A percentile compares a stretch with the other conserved stretches of the same genome.
Evolutionary conservation across 371 early-diverging fungal genomes (phyloP).

Genomic region (Mortierella sp.): DNA sequence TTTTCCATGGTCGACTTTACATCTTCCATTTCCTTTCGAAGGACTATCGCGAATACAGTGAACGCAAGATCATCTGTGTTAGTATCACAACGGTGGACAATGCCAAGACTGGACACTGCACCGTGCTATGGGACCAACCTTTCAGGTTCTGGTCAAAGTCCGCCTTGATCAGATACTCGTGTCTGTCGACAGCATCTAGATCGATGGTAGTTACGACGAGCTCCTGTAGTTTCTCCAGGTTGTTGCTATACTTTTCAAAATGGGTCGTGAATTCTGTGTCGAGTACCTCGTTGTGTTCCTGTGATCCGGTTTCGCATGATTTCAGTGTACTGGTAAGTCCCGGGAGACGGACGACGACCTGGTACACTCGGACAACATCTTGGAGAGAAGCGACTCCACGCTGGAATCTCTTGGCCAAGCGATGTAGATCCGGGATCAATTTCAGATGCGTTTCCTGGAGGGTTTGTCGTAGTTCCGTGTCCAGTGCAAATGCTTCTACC

Average conservation of each 20-base stretch:
- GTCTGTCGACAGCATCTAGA: slow-evolving; percentile 84
- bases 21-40: slow-evolving; percentile 69
- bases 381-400: slow-evolving; percentile 84
- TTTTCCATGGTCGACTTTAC: slow-evolving; percentile 65
- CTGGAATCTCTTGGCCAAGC: slow-evolving; percentile 86
- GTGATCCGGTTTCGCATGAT: slow-evolving; percentile 54
- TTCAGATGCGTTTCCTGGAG: slow-evolving; percentile 83
- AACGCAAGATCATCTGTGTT: neutral
- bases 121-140: slow-evolving; percentile 53
- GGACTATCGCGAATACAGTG: slow-evolving; percentile 55
- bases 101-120: neutral
- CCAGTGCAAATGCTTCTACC: slow-evolving; percentile 79
- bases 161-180: slow-evolving; percentile 91
- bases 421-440: slow-evolving; percentile 86
- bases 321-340: slow-evolving; percentile 68
- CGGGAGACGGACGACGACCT: slow-evolving; percentile 84
- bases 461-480: slow-evolving; percentile 75
- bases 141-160: slow-evolving; percentile 83
- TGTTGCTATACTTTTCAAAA: slow-evolving; percentile 58
- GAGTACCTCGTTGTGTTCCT: slow-evolving; percentile 58
- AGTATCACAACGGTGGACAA: neutral
- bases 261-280: slow-evolving; percentile 56
- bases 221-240: slow-evolving; percentile 73
- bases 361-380: slow-evolving; percentile 93
- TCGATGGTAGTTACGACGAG: slow-evolving; percentile 94